Base-by-base conservation (phyloP, 805 yeast genomes). In the Candida manassasensis region DNA sequence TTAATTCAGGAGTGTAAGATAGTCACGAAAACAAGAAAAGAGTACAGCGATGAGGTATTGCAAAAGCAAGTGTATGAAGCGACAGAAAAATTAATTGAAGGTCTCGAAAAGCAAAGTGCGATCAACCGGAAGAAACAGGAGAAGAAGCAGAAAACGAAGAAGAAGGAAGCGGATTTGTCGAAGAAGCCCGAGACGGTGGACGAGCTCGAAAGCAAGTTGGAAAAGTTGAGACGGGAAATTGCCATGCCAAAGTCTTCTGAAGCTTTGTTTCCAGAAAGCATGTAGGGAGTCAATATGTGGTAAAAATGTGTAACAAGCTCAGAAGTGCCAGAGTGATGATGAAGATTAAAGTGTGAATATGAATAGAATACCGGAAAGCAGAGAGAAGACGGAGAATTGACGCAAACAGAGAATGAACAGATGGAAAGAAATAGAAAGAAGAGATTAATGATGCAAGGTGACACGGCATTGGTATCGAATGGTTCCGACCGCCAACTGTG, bases 1-100 rank as follows among this genome's bases (percentile, higher is more conserved):
- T 76, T 83, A 51, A 65, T 87, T 36, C 80, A 82, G 32, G 93
- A 89, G 49, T 85, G 96, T 57, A 59, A 67, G 11, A 53, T 75
- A n/a, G 49, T 61, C 39, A 65, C 77, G 40, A 54, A 56, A 37
- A 43, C 77, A 75, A 71, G 95, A 45, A 55, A 61, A 27, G 97
- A 89, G 55, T 72, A 79, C 38, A 61, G 67, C 13, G 84, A 84
- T 50, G 67, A 50, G 12, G 79, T 69, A 30, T 57, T 86, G 37
- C 93, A 84, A 50, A 67, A 71, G 39, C 40, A 62, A 33, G 50
- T 89, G 5, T 86, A 62, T 47, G 82, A 77, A 17, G 67, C 67
- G 33, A 85, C 95, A 0, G 81, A 67, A 34, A 60, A 65, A 37
- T 52, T 71, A 22, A 77, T 90, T 27, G 74, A 63, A 4, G 58